Evolutionary conservation across 1,139 yeast genomes (phyloP).

Genomic region (Yarrowia galli): DNA sequence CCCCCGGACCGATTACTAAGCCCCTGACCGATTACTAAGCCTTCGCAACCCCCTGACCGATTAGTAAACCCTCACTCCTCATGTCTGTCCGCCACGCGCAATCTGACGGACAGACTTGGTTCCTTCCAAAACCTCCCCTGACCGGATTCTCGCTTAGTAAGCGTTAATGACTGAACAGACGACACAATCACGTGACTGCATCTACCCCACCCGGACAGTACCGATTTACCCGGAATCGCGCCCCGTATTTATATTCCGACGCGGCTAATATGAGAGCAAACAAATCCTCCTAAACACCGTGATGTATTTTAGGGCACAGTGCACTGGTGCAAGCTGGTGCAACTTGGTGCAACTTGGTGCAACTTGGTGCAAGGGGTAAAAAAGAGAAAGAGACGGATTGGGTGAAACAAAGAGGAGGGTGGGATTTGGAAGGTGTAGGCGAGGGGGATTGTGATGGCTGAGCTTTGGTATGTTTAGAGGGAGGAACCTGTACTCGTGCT

Average conservation of each 20-base stretch:
- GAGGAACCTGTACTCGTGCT: no score
- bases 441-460: no score
- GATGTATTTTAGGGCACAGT: slow-evolving; percentile 18
- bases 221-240: no score
- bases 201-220: no score
- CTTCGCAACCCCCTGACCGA: no score
- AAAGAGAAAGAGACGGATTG: no score
- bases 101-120: slow-evolving; percentile 22
- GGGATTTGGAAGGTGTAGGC: neutral
- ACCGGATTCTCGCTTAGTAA: neutral
- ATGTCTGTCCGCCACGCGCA: slow-evolving; percentile 7
- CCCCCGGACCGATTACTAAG: no score
- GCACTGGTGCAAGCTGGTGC: slow-evolving; percentile 18
- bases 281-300: neutral
- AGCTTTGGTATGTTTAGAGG: no score
- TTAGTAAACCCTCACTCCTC: neutral
- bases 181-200: no score
- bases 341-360: slow-evolving; percentile 7
- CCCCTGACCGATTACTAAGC: no score
- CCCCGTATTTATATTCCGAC: no score
- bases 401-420: neutral
- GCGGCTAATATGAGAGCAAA: slow-evolving; percentile 6
- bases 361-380: neutral
- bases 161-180: no score
- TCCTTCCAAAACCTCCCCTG: slow-evolving; percentile 25